These are phyloP conservation scores for Solanum bulbocastanum DNA, from an alignment of 257 asterid genomes.

Conservation along the genomic window DNA sequence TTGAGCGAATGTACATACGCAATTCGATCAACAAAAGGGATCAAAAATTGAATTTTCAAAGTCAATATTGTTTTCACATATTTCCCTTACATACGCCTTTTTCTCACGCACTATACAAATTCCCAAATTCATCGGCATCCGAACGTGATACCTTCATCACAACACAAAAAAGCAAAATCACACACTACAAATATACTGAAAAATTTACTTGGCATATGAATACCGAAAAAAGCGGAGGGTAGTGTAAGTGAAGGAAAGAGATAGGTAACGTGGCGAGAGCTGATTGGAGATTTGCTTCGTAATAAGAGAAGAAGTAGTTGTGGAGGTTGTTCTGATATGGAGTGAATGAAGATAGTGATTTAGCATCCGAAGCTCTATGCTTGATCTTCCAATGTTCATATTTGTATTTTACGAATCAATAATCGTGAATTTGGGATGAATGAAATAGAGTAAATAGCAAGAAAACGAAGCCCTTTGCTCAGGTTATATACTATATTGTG, in stretches of 20 bases:
- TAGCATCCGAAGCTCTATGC: constrained; percentile 20
- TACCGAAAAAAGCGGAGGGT: too few relatives aligned
- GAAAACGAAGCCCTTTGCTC: not conserved
- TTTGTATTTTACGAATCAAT: not conserved
- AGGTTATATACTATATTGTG: not conserved
- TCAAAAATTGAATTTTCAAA: too few relatives aligned
- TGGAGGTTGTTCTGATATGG: constrained; percentile 26
- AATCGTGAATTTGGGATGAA: not conserved
- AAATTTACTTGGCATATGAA: too few relatives aligned
- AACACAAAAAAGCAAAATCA: not conserved
- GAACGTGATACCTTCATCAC: constrained; percentile 28
- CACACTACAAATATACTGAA: not conserved
- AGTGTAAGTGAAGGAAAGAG: too few relatives aligned
- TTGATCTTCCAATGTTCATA: constrained; percentile 20
- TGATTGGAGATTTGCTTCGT: not conserved
- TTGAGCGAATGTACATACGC: constrained; percentile 10
- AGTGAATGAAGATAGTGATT: constrained; percentile 14
- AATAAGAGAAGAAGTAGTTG: constrained; percentile 41
- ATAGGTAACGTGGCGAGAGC: too few relatives aligned
- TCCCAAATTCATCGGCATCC: constrained; percentile 66
- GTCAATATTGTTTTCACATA: too few relatives aligned
- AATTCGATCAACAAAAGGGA: too few relatives aligned
- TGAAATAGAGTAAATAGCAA: not conserved
- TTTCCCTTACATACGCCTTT: constrained; percentile 21
- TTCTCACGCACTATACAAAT: constrained; percentile 71